Base-by-base conservation (phyloP, 176 grass and related monocot genomes). In the Calamus simplicifolius region DNA sequence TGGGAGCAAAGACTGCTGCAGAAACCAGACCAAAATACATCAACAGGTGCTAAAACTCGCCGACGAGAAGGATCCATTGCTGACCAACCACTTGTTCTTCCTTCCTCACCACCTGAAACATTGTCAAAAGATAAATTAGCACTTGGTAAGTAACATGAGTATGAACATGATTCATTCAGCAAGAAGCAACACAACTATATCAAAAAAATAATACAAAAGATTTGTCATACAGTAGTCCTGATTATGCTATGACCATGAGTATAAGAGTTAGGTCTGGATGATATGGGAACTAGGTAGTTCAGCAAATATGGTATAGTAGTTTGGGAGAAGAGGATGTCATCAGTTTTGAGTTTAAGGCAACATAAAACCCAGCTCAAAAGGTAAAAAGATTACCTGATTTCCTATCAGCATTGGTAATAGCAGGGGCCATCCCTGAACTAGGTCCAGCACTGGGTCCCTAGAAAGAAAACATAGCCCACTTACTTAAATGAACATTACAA, bases 381-480 rank as follows among this genome's bases (percentile, higher is more conserved):
- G 18, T 23, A 23, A 48, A 57, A 4, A 25, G 3, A 25, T 57
- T 57, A 69, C 66, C 66, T n/a, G 66, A 69, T 27, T 69, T 27
- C 18, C 19, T 56, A 57, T 69, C 51, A 56, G 28, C 28, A 69
- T 69, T 57, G 14, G 18, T n/a, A 57, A 25, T 27, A 14, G 29
- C 53, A 10, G 66, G 66, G 27, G 27, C 29, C 29, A 57, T 5
- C 10, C 66, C 66, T 17, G 52, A 56, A 43, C 66, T 69, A 56
- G 66, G 66, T 56, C 52, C 66, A 56, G 53, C 66, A 55, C 52
- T 52, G 57, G 28, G 29, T 38, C 51, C 66, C 66, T 69, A 25
- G 26, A 56, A 17, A 8, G 10, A 43, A 48, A 43, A 13, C 35
- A 13, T 43, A 43, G 12, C 35, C 35, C 10, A 43, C 5, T 13